These are phyloP conservation scores for Vitis rotundifolia DNA, from an alignment of 164 flowering plant species.

Conservation along the genomic window DNA sequence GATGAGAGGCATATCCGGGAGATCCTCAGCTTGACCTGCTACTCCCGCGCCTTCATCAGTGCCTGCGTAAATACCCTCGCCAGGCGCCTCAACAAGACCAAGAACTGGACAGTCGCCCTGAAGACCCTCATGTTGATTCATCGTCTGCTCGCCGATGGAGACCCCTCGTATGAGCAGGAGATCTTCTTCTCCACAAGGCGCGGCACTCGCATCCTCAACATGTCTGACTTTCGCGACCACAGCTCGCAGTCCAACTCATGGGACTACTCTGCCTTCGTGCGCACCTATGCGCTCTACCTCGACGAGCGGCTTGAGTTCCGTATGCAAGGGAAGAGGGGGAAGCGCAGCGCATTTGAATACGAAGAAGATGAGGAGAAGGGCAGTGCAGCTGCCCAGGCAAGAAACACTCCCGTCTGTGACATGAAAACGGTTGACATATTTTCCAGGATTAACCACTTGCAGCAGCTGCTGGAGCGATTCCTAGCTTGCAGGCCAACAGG, in stretches of 20 bases:
- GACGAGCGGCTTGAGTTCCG: conserved; percentile 46
- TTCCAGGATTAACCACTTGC: conserved; percentile 56
- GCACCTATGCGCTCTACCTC: conserved; percentile 47
- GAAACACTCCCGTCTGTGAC: conserved; percentile 47
- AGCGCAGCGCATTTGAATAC: conserved; percentile 26
- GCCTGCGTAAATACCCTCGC: conserved; percentile 39
- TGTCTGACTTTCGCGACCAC: conserved; percentile 51
- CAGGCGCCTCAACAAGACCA: conserved; percentile 50
- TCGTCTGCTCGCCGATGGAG: conserved; percentile 42
- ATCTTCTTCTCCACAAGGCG: conserved; percentile 50
- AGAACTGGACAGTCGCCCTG: conserved; percentile 52
- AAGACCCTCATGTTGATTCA: conserved; percentile 51
- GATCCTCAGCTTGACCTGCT: conserved; percentile 42
- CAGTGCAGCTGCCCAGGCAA: not conserved
- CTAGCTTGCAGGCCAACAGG: conserved; percentile 90
- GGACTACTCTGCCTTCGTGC: conserved; percentile 56
- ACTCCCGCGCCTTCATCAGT: conserved; percentile 33
- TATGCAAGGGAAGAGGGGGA: conserved; percentile 62
- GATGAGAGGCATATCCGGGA: conserved; percentile 45
- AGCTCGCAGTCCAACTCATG: conserved; percentile 36
- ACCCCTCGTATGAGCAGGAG: conserved; percentile 46
- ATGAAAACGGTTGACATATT: conserved; percentile 54
- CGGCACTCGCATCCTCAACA: conserved; percentile 45
- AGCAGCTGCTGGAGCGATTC: conserved; percentile 79
- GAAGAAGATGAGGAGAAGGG: conserved; percentile 37